These are phyloP conservation scores for Aspergillus quadricinctus DNA, from an alignment of 2,329 filamentous ascomycete genomes.

Conservation along the genomic window DNA sequence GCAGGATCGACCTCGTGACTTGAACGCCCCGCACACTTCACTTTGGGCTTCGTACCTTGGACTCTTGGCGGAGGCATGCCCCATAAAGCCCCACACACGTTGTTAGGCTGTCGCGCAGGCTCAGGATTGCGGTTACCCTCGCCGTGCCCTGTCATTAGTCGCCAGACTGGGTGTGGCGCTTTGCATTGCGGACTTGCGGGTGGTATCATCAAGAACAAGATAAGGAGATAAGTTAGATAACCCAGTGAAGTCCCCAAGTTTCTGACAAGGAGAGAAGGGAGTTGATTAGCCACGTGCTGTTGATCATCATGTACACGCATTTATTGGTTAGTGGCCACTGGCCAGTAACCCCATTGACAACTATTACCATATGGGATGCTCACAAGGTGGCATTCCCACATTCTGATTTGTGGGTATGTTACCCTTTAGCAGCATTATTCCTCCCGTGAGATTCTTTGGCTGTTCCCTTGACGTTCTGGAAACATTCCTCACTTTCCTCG, in stretches of 20 bases:
- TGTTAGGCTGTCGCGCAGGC: not conserved
- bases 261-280: not conserved
- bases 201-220: not conserved
- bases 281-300: not conserved
- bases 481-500: not conserved
- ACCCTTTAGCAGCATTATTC: no score
- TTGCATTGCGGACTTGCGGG: not conserved
- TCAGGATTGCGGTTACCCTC: not conserved
- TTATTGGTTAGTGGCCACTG: not conserved
- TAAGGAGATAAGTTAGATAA: not conserved
- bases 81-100: not conserved
- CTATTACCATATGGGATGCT: no score
- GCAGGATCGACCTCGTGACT: not conserved
- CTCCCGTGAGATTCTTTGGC: not conserved
- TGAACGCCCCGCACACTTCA: not conserved
- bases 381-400: not conserved
- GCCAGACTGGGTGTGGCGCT: not conserved
- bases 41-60: not conserved
- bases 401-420: not conserved
- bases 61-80: not conserved
- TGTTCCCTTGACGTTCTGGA: not conserved
- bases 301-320: not conserved
- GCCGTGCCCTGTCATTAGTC: not conserved
- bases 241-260: not conserved
- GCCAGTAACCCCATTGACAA: not conserved